Evolutionary conservation across 768 basidiomycete species (phyloP).

Genomic region (Pholiota molesta): DNA sequence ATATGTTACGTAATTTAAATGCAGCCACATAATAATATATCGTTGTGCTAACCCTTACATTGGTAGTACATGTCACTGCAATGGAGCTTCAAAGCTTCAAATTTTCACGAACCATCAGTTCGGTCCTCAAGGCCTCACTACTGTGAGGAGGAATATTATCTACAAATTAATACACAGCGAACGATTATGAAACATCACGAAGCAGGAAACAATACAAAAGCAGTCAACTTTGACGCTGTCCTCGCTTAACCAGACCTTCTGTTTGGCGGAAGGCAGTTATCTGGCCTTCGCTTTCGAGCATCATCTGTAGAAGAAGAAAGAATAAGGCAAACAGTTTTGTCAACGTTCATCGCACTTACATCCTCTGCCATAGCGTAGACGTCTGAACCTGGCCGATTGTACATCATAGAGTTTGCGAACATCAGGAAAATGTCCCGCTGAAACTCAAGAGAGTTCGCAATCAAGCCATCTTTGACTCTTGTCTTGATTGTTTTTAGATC

Average conservation of each 20-base stretch:
- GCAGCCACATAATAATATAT: no score
- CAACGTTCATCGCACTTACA: constrained; percentile 48
- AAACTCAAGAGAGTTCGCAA: constrained; percentile 82
- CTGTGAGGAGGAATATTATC: no score
- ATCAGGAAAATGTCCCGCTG: constrained; percentile 90
- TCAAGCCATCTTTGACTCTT: constrained; percentile 82
- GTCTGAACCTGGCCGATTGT: constrained; percentile 84
- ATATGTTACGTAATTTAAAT: no score
- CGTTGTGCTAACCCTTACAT: no score
- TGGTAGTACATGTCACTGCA: no score
- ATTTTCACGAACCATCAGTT: no score
- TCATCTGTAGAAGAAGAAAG: constrained; percentile 26
- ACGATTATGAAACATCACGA: no score
- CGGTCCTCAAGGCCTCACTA: no score
- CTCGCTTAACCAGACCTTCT: constrained; percentile 64
- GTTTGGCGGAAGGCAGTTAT: constrained; percentile 68
- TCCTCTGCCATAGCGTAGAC: constrained; percentile 92
- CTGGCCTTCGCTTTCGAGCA: constrained; percentile 36
- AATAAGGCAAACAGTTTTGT: neutral
- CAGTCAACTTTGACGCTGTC: constrained; percentile 29
- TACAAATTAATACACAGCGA: no score
- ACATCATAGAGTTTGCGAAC: constrained; percentile 98
- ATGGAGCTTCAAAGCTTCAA: no score
- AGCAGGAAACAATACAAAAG: no score
- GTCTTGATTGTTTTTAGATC: constrained; percentile 92